Base-by-base conservation (phyloP, 441 rosid species). In the Euphorbia celastroides region DNA sequence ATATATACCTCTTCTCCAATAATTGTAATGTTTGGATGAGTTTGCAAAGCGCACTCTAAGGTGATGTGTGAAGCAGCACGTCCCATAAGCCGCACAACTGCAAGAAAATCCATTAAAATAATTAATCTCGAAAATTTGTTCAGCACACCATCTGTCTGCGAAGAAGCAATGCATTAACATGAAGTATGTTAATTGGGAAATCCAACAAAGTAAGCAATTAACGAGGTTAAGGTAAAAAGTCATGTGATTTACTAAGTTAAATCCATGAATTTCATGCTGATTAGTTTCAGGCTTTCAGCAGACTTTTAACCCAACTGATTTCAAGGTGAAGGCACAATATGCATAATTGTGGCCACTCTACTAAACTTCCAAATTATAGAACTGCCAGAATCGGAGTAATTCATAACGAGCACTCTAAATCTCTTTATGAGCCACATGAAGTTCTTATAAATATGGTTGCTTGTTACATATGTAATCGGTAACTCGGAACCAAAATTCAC, bases 11-110 rank as follows among this genome's bases (percentile, higher is more conserved):
- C 99, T 81, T 95, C 99, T 68, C 99, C 99, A 54, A 95, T 90
- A 67, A 95, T 72, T 28, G 96, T 86, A 55, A 95, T 83, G 80
- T 95, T 95, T 2, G 98, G 98, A 82, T 92, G 99, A 80, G 99
- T 92, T 80, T 94, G 99, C 82, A 94, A 74, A 69, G 98, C 98
- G 79, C 99, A 95, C 80, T 95, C 99, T 71, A 95, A 83, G 27
- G 99, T 95, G 71, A 95, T 95, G 76, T 92, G 99, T 56, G 99
- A 95, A 69, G 99, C 99, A 41, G 99, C 94, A 75, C 99, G 98
- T 28, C 99, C 99, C 99, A 95, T 95, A 69, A 95, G 95, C 68
- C 98, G 79, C 57, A 92, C 99, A 85, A 92, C 99, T 92, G 89
- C 65, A 77, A 14, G 44, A n/a, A 22, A 64, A 74, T 55, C 56